Evolutionary conservation across 2,329 filamentous ascomycete species (phyloP), one percentile per base, ranked within the genome.

Genomic region (Pleurostoma richardsiae): DNA sequence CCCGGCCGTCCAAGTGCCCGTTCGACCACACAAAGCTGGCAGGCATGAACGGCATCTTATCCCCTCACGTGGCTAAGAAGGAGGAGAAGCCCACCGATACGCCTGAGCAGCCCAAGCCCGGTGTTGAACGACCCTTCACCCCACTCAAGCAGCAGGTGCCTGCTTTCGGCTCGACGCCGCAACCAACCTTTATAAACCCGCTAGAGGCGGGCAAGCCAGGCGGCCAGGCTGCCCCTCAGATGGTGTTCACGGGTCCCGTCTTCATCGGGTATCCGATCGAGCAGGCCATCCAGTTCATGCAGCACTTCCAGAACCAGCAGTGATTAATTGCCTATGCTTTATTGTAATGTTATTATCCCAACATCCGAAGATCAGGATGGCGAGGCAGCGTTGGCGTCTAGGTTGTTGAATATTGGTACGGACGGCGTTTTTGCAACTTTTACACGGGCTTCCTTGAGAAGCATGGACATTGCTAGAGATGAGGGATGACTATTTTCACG

Each of bases 181-280:
- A 74, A 52, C 79, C 80, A 26, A 62, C 76, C 1, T 82, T 83
- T 47, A 66, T 83, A 55, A 76, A 76, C 52, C 61, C 73, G 38
- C 52, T 48, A 39, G 59, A 63, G 45, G 51, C 65, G 36, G 44
- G 58, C 42, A 64, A 69, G 54, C 58, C 57, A 45, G 54, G 54
- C 5, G 51, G 52, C 38, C 60, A 56, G 7, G 54, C 55, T 27
- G 48, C 52, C 7, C 80, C 88, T 7, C 85, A 86, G 56, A 86
- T 96, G 79, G 74, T 95, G 0, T 96, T 96, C 60, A 95, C 88
- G 6, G 92, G 92, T 0, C 92, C 92, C 0, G 90, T 96, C 0
- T 96, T 96, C 60, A 89, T 97, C 57, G 92, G 92, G 0, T 96
- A 96, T 59, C 83, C 86, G 7, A 79, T 90, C 51, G 88, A 95